Percentiles rank a stretch among this genome's conserved stretches.
Conservation (phyloP, 164 flowering plant genomes). For the Nelumbo lutea region DNA sequence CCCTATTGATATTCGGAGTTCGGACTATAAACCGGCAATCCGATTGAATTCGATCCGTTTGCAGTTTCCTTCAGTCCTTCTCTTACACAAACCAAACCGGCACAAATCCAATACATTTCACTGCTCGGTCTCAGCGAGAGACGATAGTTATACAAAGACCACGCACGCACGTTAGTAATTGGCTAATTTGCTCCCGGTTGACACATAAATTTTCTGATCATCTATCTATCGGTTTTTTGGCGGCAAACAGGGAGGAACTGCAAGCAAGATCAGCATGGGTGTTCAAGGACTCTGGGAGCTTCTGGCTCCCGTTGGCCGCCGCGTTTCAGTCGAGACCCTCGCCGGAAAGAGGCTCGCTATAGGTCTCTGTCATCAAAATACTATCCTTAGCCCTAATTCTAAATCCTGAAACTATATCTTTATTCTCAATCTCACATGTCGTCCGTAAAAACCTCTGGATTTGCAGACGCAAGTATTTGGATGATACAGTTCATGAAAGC, state of each 20-base stretch:
- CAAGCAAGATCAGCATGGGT: slow-evolving; percentile 44
- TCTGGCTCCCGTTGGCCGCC: slow-evolving; percentile 94
- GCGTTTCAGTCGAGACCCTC: slow-evolving; percentile 96
- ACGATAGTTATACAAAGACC: background rate
- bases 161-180: background rate
- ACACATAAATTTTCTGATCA: background rate
- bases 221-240: background rate
- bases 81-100: too few species aligned
- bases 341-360: slow-evolving; percentile 84
- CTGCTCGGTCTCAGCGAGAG: too few species aligned
- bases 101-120: too few species aligned
- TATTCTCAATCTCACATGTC: background rate
- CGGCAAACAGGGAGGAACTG: background rate
- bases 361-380: slow-evolving; percentile 34
- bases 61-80: too few species aligned
- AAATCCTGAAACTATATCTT: background rate
- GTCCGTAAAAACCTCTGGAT: background rate
- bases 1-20: too few species aligned
- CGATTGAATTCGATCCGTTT: too few species aligned
- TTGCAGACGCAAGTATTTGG: slow-evolving; percentile 95
- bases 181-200: background rate
- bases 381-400: slow-evolving; percentile 19
- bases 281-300: slow-evolving; percentile 98
- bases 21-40: too few species aligned
- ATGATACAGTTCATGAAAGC: slow-evolving; percentile 97